Evolutionary conservation across 106 monocot genomes (phyloP).

Genomic region (Agapanthus africanus): DNA sequence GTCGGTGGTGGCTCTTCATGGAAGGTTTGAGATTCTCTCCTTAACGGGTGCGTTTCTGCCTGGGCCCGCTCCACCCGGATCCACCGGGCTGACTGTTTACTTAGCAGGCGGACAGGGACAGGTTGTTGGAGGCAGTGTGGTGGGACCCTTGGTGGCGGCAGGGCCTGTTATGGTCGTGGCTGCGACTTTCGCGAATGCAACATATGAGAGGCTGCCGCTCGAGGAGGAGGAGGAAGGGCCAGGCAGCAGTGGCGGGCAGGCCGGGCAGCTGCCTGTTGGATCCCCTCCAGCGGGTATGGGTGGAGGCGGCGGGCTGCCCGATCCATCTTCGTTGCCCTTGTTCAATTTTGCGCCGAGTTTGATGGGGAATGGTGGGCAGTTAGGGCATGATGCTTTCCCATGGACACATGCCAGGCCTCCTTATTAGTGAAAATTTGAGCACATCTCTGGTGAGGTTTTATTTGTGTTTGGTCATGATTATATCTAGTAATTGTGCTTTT

Average conservation of each 20-base stretch:
- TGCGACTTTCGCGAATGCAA: slow-evolving; percentile 16
- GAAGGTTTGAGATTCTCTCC: slow-evolving; percentile 29
- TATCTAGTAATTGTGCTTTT: not conserved
- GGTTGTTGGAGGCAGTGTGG: slow-evolving; percentile 35
- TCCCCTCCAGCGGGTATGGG: slow-evolving; percentile 6
- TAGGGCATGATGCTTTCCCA: slow-evolving; percentile 7
- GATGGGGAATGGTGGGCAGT: slow-evolving; percentile 10
- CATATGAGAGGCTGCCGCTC: slow-evolving; percentile 24
- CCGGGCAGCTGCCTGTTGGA: slow-evolving; percentile 5
- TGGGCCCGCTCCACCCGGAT: slow-evolving; percentile 23
- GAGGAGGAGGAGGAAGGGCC: slow-evolving; percentile 21
- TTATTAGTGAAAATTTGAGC: not conserved
- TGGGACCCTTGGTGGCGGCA: slow-evolving; percentile 18
- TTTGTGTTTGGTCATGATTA: not conserved
- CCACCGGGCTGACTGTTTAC: slow-evolving; percentile 32
- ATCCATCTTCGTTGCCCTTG: slow-evolving; percentile 4
- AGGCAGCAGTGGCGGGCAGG: not conserved
- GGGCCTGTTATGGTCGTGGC: slow-evolving; percentile 30
- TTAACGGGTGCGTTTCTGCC: slow-evolving; percentile 28
- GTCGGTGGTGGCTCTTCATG: slow-evolving; percentile 24
- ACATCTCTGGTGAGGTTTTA: not conserved
- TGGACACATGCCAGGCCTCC: slow-evolving; percentile 15
- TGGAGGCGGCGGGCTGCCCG: not conserved
- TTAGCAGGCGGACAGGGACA: slow-evolving; percentile 34
- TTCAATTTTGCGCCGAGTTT: slow-evolving; percentile 12